Percentiles rank a stretch among this genome's conserved stretches.
Evolutionary conservation across 2,329 filamentous ascomycete species (phyloP).

Genomic region (Fusarium hainanense): DNA sequence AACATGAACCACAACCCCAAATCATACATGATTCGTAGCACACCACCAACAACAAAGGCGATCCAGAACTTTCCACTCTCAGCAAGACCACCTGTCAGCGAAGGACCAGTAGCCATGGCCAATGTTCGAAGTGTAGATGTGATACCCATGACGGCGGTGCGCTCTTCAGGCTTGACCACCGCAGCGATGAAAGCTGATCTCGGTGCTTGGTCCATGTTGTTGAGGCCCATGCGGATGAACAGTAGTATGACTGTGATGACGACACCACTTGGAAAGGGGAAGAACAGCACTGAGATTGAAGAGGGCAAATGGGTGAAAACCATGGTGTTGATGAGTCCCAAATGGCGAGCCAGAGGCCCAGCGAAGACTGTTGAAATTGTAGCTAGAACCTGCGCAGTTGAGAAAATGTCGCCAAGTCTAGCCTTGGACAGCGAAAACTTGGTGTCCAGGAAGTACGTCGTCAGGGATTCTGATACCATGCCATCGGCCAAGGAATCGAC

Average conservation of each 20-base stretch:
- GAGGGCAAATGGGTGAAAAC: conserved; percentile 72
- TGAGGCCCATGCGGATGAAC: conserved; percentile 69
- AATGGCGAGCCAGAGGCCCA: conserved; percentile 65
- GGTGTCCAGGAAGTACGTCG: conserved; percentile 67
- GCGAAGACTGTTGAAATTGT: conserved; percentile 67
- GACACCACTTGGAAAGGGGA: conserved; percentile 65
- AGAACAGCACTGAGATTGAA: conserved; percentile 68
- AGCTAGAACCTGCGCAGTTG: conserved; percentile 64
- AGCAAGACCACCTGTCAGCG: conserved; percentile 66
- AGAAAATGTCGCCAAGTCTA: conserved; percentile 69
- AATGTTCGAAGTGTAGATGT: conserved; percentile 70
- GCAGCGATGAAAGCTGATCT: conserved; percentile 74
- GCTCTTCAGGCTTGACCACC: conserved; percentile 71
- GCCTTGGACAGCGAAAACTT: conserved; percentile 68
- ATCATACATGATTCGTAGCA: conserved; percentile 66
- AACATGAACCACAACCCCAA: conserved; percentile 69
- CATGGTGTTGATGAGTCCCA: conserved; percentile 74
- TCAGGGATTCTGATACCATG: conserved; percentile 69
- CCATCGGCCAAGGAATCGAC: conserved; percentile 74
- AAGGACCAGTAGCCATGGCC: conserved; percentile 65
- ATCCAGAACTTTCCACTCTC: conserved; percentile 67
- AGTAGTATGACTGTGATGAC: conserved; percentile 66
- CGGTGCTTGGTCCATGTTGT: conserved; percentile 77
- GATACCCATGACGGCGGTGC: conserved; percentile 78
- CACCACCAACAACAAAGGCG: conserved; percentile 68